Evolutionary conservation across 257 asterid genomes (phyloP).

Genomic region (Plantago elongata): DNA sequence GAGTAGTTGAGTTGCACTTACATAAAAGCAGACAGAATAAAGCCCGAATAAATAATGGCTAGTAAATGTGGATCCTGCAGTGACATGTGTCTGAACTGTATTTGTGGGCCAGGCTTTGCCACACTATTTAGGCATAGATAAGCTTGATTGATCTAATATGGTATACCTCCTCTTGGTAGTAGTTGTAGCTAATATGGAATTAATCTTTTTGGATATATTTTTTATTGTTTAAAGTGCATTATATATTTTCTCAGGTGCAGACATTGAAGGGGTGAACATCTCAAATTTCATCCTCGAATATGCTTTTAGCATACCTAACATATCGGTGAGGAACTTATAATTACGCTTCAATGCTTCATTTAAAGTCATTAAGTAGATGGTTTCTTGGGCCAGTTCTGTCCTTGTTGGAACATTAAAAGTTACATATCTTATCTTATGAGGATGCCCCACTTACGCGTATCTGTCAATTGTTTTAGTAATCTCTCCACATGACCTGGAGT

Average conservation of each 20-base stretch:
- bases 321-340: constrained; percentile 72
- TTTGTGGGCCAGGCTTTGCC: not conserved
- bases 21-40: too few relatives aligned
- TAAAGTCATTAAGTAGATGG: constrained; percentile 32
- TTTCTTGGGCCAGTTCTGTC: constrained; percentile 9
- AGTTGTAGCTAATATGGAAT: not conserved
- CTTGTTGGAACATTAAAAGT: constrained; percentile 16
- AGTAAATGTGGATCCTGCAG: too few relatives aligned
- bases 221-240: constrained; percentile 17
- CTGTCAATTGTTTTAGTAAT: not conserved
- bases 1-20: too few relatives aligned
- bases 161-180: constrained; percentile 4
- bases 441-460: not conserved
- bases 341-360: constrained; percentile 35
- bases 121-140: not conserved
- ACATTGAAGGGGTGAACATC: constrained; percentile 39
- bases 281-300: constrained; percentile 59
- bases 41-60: too few relatives aligned
- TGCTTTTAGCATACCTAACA: constrained; percentile 52
- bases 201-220: not conserved
- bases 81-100: too few relatives aligned
- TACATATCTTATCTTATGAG: constrained; percentile 18
- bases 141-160: not conserved
- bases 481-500: constrained; percentile 10
- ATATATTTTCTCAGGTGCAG: constrained; percentile 39